phyloP scores from a whole-genome alignment of 2,329 filamentous ascomycete genomes.

The Thielaviopsis musarum region DNA sequence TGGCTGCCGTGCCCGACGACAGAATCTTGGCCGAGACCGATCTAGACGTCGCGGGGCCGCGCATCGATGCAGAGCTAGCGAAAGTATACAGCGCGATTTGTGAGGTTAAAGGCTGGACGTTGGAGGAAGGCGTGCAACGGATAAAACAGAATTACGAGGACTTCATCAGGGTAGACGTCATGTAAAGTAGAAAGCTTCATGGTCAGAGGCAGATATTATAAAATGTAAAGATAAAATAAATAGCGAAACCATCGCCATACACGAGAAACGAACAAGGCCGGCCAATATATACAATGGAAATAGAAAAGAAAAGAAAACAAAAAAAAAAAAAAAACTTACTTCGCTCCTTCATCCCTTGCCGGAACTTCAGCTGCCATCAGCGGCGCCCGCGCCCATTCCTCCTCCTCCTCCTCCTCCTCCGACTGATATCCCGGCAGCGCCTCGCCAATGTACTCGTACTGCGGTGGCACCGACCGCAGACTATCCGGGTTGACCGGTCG shows the following conservation, averaged over 20 bases:
- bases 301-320: conserved; percentile 1
- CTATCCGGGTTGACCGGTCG: conserved; percentile 9
- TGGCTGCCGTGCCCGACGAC: conserved; percentile 60
- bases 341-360: background rate
- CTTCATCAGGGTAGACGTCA: conserved; percentile 34
- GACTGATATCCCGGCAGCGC: conserved; percentile 14
- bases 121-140: conserved; percentile 51
- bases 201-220: background rate
- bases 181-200: background rate
- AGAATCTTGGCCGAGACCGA: conserved; percentile 80
- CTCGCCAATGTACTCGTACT: conserved; percentile 13
- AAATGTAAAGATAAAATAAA: too few species aligned
- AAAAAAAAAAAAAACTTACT: background rate
- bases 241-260: too few species aligned
- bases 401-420: conserved; percentile 9
- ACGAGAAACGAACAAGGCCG: too few species aligned
- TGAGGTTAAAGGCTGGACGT: conserved; percentile 55
- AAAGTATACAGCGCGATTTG: conserved; percentile 64
- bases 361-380: background rate
- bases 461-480: conserved; percentile 9
- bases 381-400: background rate
- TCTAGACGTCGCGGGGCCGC: conserved; percentile 60
- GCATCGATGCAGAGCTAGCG: conserved; percentile 65
- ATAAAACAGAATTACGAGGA: conserved; percentile 60
- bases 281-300: conserved; percentile 7